Base-by-base conservation (phyloP, 2,329 filamentous ascomycete species). In the Nannizziopsis barbatae region DNA sequence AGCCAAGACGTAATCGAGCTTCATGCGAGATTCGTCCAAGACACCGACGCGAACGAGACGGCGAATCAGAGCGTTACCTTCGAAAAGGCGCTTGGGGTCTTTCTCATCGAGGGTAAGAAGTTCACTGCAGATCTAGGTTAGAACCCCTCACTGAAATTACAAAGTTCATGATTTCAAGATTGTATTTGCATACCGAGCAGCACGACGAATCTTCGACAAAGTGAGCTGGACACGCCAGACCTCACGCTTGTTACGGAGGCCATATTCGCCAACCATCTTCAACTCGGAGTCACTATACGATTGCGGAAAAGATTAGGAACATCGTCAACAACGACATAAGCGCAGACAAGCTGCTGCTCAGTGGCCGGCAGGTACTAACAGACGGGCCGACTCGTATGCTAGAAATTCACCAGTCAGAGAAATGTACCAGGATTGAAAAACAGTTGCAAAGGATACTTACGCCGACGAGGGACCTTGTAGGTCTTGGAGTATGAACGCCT, bases 1-100 rank as follows among this genome's bases (percentile, higher is more conserved):
- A 76, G 92, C 92, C 71, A 98, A 79, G 71, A 98, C 92, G 84
- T 98, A 95, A 95, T 98, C 92, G 81, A 98, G 92, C 86, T 95
- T 98, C 92, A 98, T 98, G 82, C 92, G 92, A 72, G 89, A 89
- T 80, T 98, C 92, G 73, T 98, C 92, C 69, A 98, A 87, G 68
- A 98, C 92, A 86, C 92, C 92, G 71, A 96, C 89, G 73, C 92
- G 92, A 62, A 98, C 92, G 62, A 98, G 88, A 86, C 92, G 92
- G 73, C 92, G 92, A 84, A 98, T 98, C 72, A 98, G 83, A 72
- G 92, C 92, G 75, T 98, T 98, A 76, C 92, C 92, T 82, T 98
- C 92, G 81, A 98, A 98, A 62, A 98, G 89, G 77, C 92, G 89
- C 84, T 96, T 96, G 73, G 92, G 92, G 78, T 98, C 92, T 80